phyloP scores from a whole-genome alignment of 2,329 filamentous ascomycete species.

The Tolypocladium tropicale region DNA sequence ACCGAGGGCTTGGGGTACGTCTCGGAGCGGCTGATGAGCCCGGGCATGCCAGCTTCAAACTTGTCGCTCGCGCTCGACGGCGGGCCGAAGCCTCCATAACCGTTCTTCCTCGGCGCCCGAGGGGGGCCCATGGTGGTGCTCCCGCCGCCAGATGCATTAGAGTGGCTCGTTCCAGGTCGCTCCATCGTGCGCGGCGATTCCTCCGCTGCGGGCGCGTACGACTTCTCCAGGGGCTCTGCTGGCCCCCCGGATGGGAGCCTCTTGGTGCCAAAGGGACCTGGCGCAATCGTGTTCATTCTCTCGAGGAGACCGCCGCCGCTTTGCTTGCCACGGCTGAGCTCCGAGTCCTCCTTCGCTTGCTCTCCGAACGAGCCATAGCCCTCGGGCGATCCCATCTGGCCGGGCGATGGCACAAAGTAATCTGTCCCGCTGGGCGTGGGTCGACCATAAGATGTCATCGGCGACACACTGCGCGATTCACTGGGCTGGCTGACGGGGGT shows the following conservation, averaged over 20 bases:
- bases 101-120: slow-evolving; percentile 35
- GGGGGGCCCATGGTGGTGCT: slow-evolving; percentile 22
- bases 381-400: slow-evolving; percentile 22
- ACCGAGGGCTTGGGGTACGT: slow-evolving; percentile 38
- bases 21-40: slow-evolving; percentile 34
- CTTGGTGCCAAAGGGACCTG: slow-evolving; percentile 52
- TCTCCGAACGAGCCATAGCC: slow-evolving; percentile 37
- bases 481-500: slow-evolving; percentile 54
- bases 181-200: slow-evolving; percentile 2
- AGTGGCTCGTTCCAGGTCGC: slow-evolving; percentile 7
- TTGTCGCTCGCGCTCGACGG: slow-evolving; percentile 28
- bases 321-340: slow-evolving; percentile 2
- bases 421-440: slow-evolving; percentile 31
- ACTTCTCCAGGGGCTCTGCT: slow-evolving; percentile 16
- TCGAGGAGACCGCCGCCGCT: slow-evolving; percentile 34
- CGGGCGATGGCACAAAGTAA: slow-evolving; percentile 27
- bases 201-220: slow-evolving; percentile 1
- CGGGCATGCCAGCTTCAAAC: slow-evolving; percentile 25
- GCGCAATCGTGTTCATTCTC: slow-evolving; percentile 55
- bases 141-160: slow-evolving; percentile 9
- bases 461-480: slow-evolving; percentile 53
- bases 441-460: slow-evolving; percentile 41
- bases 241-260: slow-evolving; percentile 22
- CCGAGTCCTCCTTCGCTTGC: not conserved
- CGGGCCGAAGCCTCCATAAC: slow-evolving; percentile 48